Evolutionary conservation across 2,329 filamentous ascomycete species (phyloP).

Genomic region (Ascochyta fabae): DNA sequence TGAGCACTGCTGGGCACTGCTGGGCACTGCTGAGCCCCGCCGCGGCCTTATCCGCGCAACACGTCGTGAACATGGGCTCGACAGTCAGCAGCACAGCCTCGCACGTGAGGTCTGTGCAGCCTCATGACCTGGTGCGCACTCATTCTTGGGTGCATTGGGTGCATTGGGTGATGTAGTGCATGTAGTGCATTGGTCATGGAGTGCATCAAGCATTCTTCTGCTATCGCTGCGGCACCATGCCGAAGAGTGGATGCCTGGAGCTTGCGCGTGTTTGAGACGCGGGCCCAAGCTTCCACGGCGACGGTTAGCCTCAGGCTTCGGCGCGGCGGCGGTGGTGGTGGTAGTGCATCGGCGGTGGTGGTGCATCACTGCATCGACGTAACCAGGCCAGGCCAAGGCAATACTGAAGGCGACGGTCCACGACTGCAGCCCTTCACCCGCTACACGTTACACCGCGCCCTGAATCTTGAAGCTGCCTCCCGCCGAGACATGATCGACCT

Average conservation of each 20-base stretch:
- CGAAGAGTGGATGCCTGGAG: slow-evolving; percentile 24
- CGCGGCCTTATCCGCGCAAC: slow-evolving; percentile 14
- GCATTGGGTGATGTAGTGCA: no score
- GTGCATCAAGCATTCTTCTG: slow-evolving; percentile 7
- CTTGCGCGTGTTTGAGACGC: slow-evolving; percentile 18
- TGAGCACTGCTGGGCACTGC: no score
- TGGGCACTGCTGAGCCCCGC: slow-evolving; percentile 6
- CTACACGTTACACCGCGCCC: neutral
- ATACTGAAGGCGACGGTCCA: neutral
- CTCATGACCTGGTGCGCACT: neutral
- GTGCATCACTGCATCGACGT: neutral
- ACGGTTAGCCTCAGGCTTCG: no score
- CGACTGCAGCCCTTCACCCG: neutral
- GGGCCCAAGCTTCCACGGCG: neutral
- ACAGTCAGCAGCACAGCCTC: slow-evolving; percentile 20
- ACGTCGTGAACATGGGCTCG: slow-evolving; percentile 29
- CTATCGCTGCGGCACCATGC: slow-evolving; percentile 1
- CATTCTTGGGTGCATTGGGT: no score
- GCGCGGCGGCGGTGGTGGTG: neutral
- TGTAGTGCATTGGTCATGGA: neutral
- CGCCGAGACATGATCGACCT: slow-evolving; percentile 40
- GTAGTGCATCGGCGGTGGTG: neutral
- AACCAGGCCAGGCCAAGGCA: neutral
- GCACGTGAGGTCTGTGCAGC: slow-evolving; percentile 27
- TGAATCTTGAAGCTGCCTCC: neutral